Evolutionary conservation across 305 asterid species (phyloP), one percentile per base, ranked within the genome.

Genomic region (Rubia peregrina): DNA sequence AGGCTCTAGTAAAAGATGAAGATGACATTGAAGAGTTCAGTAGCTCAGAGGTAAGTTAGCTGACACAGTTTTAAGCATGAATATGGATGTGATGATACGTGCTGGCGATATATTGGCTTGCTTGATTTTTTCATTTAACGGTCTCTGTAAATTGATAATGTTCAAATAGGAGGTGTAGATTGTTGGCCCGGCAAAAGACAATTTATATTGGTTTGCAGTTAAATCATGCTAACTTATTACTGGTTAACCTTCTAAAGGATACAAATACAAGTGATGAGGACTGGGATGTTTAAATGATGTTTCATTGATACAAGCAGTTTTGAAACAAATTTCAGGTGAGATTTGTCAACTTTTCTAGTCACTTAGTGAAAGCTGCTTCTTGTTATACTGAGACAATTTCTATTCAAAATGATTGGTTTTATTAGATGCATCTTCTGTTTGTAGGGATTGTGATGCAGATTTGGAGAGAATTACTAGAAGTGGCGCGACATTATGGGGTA

Each of bases 1-100:
- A 89, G 94, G 83, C 69, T 60, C 88, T 76, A 73, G 86, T 74
- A 59, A 92, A 84, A 43, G 87, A 83, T 53, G 94, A 53, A 53
- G 59, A 86, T 61, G 87, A 85, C 51, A 85, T 88, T 72, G 91
- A 88, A 79, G 90, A 86, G 74, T 76, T 83, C 76, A 85, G 89
- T 60, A 85, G 86, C 82, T 79, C 93, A 4, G 61, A 73, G 85
- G 85, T 80, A 40, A 44, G 74, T 26, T 38, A 49, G 19, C 19
- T 63, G 19, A 53, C 65, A 51, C 73, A 24, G 61, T 65, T 71
- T 71, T 17, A 55, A 43, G 26, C 26, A 55, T 62, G 26, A 24
- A 30, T 43, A 46, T 67, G 48, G 36, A 22, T 72, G 43, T 8
- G 61, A 64, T 8, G 51, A 38, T 12, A 40, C 16, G 71, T 65